These are phyloP conservation scores for Chimonanthus praecox DNA, from an alignment of 164 flowering plant genomes.

Conservation along the genomic window DNA sequence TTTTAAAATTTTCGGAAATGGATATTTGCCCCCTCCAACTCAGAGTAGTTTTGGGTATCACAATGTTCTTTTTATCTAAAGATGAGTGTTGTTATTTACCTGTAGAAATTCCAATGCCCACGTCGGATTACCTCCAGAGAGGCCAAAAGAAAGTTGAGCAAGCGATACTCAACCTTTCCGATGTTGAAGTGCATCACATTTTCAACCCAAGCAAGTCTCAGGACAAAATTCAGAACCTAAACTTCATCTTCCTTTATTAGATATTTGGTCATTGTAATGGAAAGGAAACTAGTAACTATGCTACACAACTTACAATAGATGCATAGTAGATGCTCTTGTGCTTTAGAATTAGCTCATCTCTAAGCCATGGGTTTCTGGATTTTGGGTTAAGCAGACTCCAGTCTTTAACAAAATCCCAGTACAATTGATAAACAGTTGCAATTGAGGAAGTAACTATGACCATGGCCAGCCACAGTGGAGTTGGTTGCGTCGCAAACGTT, in stretches of 20 bases:
- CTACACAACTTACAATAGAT: constrained; percentile 57
- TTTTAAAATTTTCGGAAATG: neutral
- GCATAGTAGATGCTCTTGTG: constrained; percentile 64
- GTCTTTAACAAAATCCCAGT: constrained; percentile 95
- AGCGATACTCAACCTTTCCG: constrained; percentile 38
- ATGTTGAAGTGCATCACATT: constrained; percentile 45
- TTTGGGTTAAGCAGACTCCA: constrained; percentile 76
- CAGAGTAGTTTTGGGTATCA: too few relatives aligned
- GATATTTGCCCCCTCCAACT: neutral
- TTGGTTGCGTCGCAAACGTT: constrained; percentile 55
- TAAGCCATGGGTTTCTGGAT: constrained; percentile 72
- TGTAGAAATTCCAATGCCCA: constrained; percentile 98
- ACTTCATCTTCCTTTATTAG: constrained; percentile 2
- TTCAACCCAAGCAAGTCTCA: constrained; percentile 92
- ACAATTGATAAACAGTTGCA: constrained; percentile 86
- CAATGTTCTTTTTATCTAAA: too few relatives aligned
- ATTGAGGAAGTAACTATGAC: constrained; percentile 60
- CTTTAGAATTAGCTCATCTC: constrained; percentile 81
- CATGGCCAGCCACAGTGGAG: constrained; percentile 44
- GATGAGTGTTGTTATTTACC: constrained; percentile 31
- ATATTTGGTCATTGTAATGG: neutral
- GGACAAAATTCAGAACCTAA: constrained; percentile 68
- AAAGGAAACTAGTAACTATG: constrained; percentile 2
- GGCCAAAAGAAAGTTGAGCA: constrained; percentile 76
- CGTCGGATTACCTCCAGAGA: constrained; percentile 83